These are phyloP conservation scores for Sordaria brevicollis DNA, from an alignment of 495 filamentous ascomycete genomes.

Conservation along the genomic window DNA sequence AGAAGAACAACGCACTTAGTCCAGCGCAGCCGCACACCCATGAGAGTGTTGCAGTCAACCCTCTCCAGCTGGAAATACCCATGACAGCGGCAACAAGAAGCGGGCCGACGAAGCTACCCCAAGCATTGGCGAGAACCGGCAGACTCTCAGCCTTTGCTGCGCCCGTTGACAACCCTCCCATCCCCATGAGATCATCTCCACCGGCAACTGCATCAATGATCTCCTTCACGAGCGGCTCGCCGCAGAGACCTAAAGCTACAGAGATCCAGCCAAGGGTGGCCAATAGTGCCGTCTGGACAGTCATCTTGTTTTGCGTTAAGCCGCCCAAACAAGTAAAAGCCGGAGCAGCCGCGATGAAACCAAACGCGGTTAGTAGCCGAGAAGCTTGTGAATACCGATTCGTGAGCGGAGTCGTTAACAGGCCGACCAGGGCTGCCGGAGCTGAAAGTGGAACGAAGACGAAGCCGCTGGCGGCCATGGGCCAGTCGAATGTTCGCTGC, in stretches of 20 bases:
- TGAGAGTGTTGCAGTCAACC: constrained; percentile 9
- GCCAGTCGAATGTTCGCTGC: constrained; percentile 11
- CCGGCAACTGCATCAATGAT: constrained; percentile 1
- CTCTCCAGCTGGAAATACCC: constrained; percentile 14
- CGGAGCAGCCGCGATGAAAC: constrained; percentile 14
- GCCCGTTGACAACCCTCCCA: not conserved
- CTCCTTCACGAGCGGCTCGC: constrained; percentile 15
- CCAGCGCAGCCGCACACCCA: constrained; percentile 5
- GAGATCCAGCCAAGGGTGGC: constrained; percentile 13
- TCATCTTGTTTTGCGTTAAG: not conserved
- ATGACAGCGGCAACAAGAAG: constrained; percentile 11
- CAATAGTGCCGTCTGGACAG: constrained; percentile 1
- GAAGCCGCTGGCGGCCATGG: constrained; percentile 6
- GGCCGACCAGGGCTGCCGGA: constrained; percentile 13
- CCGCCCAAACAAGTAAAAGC: constrained; percentile 10
- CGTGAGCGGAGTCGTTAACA: constrained; percentile 7
- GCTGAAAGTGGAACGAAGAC: constrained; percentile 14
- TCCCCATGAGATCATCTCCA: not conserved
- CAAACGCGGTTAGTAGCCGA: constrained; percentile 10
- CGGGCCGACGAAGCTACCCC: constrained; percentile 20
- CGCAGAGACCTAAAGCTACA: constrained; percentile 13
- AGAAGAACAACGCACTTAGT: constrained; percentile 11
- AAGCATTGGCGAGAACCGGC: constrained; percentile 13
- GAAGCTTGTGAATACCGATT: constrained; percentile 6
- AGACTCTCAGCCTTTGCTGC: constrained; percentile 9